Percentiles rank a stretch among this genome's conserved stretches.
These are phyloP conservation scores for cucumber (Cucumis sativus) DNA, from an alignment of 306 rosid genomes.

Conservation along the genomic window DNA sequence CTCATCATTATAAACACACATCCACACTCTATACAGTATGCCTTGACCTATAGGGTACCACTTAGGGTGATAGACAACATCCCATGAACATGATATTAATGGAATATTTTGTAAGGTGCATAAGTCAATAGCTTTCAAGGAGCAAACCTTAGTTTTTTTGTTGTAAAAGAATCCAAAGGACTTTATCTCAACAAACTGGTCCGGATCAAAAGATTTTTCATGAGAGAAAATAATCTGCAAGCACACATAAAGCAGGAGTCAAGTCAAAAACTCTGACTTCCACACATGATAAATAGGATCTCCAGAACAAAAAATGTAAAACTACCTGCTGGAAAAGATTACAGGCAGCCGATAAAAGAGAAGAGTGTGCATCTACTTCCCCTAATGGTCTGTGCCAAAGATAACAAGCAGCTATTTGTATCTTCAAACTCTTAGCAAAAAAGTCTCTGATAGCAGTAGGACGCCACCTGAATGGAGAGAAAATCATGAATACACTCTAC, in stretches of 20 bases:
- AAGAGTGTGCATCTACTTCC: constrained; percentile 31
- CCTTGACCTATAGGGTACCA: neutral
- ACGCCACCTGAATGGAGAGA: constrained; percentile 31
- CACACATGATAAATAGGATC: neutral
- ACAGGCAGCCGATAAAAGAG: constrained; percentile 52
- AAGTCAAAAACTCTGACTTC: neutral
- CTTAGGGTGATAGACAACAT: neutral
- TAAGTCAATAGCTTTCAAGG: neutral
- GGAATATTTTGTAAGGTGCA: neutral
- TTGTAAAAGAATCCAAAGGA: constrained; percentile 28
- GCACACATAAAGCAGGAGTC: neutral
- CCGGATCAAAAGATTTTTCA: constrained; percentile 47
- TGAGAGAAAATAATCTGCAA: constrained; percentile 69
- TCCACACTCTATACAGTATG: neutral
- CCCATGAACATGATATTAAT: neutral
- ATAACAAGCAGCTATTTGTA: constrained; percentile 44
- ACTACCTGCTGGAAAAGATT: constrained; percentile 73
- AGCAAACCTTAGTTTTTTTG: constrained; percentile 26
- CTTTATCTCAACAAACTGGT: constrained; percentile 35
- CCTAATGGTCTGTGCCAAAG: constrained; percentile 47
- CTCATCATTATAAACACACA: neutral
- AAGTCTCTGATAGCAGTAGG: constrained; percentile 37
- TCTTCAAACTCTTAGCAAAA: constrained; percentile 39
- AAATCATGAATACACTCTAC: neutral
- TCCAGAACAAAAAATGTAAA: neutral